Evolutionary conservation across 345 rosid species (phyloP), one percentile per base, ranked within the genome.

Genomic region (Gynandropsis gynandra): DNA sequence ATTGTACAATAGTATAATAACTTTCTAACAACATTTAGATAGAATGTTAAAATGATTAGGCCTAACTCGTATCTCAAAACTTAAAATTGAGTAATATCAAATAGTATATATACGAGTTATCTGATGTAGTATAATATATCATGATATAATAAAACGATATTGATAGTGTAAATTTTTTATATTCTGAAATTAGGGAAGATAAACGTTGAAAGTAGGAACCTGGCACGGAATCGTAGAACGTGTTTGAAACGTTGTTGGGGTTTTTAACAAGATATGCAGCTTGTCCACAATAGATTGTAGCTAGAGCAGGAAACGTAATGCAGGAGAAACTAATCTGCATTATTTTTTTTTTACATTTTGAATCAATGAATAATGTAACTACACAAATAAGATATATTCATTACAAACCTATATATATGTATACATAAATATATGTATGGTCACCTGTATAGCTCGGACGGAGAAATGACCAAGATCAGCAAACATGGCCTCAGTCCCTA

Each of bases 381-480:
- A 36, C 11, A 36, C 10, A 7, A 7, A 7, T n/a, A 7, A n/a
- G n/a, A n/a, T n/a, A n/a, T n/a, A n/a, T n/a, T n/a, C n/a, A n/a
- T n/a, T n/a, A n/a, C n/a, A n/a, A n/a, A n/a, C n/a, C n/a, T n/a
- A n/a, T n/a, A n/a, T n/a, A n/a, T n/a, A n/a, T n/a, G n/a, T n/a
- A n/a, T n/a, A n/a, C n/a, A n/a, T n/a, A n/a, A n/a, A n/a, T 4
- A 14, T 15, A 8, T 16, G 7, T 42, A 9, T n/a, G 50, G 69
- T 59, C 27, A 85, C 89, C 61, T 82, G 89, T 19, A 85, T 61
- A 18, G 95, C 82, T 42, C 51, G 74, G n/a, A 85, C 80, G 45
- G 48, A 77, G 72, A 89, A 89, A 66, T 89, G 95, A 12, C 89
- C 95, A 8, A 89, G 63, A 72, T 89, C 95, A 54, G 93, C 93